phyloP scores from a whole-genome alignment of 371 early-diverging fungal genomes.

The Rhizopus microsporus region DNA sequence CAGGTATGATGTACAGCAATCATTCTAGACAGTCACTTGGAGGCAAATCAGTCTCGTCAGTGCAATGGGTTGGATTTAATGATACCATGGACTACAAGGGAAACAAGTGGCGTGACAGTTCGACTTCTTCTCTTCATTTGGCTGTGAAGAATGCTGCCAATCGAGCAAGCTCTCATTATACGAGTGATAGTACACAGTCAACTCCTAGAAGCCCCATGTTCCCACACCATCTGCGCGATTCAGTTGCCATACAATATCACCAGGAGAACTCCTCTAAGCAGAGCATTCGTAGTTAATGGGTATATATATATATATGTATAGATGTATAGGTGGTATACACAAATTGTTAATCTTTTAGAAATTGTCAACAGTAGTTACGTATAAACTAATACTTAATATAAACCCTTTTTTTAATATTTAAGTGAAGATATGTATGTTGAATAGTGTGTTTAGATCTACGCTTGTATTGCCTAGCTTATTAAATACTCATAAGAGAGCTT shows the following conservation, averaged over 20 bases:
- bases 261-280: not conserved
- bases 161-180: constrained; percentile 21
- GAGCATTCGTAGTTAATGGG: constrained; percentile 6
- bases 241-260: not conserved
- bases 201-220: constrained; percentile 22
- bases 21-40: constrained; percentile 23
- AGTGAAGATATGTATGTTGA: too few species aligned
- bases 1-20: not conserved
- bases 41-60: constrained; percentile 34
- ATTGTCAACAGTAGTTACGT: too few species aligned
- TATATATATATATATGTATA: not conserved
- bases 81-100: constrained; percentile 38
- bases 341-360: too few species aligned
- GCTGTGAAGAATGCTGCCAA: constrained; percentile 33
- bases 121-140: constrained; percentile 23
- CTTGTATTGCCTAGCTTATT: too few species aligned
- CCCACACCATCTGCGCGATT: constrained; percentile 14
- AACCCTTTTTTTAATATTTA: too few species aligned
- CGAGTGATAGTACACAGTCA: constrained; percentile 13
- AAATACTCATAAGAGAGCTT: too few species aligned
- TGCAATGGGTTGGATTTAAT: constrained; percentile 47
- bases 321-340: too few species aligned
- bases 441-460: too few species aligned
- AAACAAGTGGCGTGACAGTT: constrained; percentile 21
- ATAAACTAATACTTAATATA: too few species aligned